phyloP scores from a whole-genome alignment of 371 early-diverging fungal species.

The Actinomortierella ambigua region DNA sequence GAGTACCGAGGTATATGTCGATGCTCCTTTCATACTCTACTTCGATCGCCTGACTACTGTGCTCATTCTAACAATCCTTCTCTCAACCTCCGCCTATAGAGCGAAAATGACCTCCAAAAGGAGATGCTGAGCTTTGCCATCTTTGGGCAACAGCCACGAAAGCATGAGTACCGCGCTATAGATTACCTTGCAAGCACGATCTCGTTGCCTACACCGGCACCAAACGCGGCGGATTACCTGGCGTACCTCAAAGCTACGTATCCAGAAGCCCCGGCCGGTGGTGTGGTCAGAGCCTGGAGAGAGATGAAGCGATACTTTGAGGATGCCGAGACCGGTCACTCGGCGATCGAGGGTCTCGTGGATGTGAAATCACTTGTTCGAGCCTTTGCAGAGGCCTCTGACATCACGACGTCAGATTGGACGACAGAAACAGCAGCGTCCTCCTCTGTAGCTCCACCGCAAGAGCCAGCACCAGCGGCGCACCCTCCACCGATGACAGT shows the following conservation, averaged over 20 bases:
- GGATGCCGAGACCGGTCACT: constrained; percentile 7
- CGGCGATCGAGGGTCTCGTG: constrained; percentile 7
- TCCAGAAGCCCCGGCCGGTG: constrained; percentile 1
- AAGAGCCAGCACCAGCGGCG: too few species aligned
- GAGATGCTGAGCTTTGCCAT: constrained; percentile 3
- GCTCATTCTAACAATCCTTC: too few species aligned
- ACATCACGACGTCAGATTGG: constrained; percentile 3
- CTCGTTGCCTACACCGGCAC: constrained; percentile 9
- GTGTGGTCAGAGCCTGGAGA: constrained; percentile 8
- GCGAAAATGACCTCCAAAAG: not conserved
- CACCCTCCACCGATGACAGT: too few species aligned
- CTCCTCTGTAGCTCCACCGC: constrained; percentile 6
- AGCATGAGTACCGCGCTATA: constrained; percentile 8
- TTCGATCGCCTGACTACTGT: too few species aligned
- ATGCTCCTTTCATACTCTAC: too few species aligned
- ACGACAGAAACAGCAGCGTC: not conserved
- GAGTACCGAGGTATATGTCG: too few species aligned
- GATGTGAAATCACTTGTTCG: constrained; percentile 9
- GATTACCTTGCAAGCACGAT: constrained; percentile 6
- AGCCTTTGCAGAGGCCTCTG: constrained; percentile 12
- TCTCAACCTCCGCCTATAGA: constrained; percentile 2
- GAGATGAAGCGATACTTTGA: constrained; percentile 14
- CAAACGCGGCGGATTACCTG: constrained; percentile 10
- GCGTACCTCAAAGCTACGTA: constrained; percentile 2
- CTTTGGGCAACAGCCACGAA: constrained; percentile 3